phyloP scores from a whole-genome alignment of 2,329 filamentous ascomycete genomes.

The Epichloe bromicola region DNA sequence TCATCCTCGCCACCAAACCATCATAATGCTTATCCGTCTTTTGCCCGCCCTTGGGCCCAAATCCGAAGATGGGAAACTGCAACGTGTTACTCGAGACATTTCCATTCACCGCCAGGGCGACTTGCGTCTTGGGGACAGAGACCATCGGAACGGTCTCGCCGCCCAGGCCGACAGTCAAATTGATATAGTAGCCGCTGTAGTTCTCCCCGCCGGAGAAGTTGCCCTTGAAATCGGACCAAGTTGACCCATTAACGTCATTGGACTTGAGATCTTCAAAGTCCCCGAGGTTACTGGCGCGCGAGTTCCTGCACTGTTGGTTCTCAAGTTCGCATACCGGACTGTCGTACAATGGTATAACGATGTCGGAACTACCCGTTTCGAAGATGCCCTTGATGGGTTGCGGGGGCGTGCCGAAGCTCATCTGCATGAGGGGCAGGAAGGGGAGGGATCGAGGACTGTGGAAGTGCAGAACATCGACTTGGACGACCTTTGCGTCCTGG shows the following conservation, averaged over 20 bases:
- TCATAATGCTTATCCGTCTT: neutral
- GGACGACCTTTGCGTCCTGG: neutral
- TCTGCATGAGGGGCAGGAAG: neutral
- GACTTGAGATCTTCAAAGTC: neutral
- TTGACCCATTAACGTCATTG: neutral
- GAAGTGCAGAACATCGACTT: neutral
- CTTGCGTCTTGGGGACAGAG: neutral
- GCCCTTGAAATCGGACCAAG: neutral
- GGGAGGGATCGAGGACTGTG: neutral
- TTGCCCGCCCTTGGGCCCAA: neutral
- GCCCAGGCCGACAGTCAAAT: neutral
- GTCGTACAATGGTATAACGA: neutral
- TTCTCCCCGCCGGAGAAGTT: accelerated
- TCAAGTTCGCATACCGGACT: neutral
- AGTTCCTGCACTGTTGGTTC: neutral
- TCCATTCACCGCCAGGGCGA: neutral
- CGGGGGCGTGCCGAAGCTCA: neutral
- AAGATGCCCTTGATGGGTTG: neutral
- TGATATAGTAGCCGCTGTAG: neutral
- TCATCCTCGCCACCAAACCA: neutral
- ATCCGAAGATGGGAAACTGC: neutral
- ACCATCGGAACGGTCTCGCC: too few relatives aligned
- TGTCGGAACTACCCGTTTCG: neutral
- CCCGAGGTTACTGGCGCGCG: neutral
- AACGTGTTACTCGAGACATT: accelerated